These are phyloP conservation scores for Pythium periplocum DNA, from an alignment of 352 stramenopile genomes.

Conservation along the genomic window DNA sequence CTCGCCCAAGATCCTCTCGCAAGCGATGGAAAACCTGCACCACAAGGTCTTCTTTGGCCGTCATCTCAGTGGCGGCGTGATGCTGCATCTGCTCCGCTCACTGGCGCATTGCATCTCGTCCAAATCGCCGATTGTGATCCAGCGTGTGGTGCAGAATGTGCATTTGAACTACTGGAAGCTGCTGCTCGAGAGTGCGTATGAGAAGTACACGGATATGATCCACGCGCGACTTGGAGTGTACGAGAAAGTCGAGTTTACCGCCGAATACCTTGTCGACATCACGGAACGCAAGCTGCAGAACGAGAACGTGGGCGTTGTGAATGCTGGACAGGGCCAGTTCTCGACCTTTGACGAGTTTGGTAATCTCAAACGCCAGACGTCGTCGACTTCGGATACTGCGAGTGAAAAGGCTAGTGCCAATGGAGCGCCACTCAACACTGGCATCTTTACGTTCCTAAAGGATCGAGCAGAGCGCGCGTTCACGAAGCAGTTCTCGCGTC, in stretches of 20 bases:
- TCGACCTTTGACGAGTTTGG: slow-evolving; percentile 78
- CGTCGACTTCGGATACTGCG: background rate
- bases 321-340: slow-evolving; percentile 53
- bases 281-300: slow-evolving; percentile 63
- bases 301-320: slow-evolving; percentile 39
- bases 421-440: slow-evolving; percentile 42
- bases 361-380: slow-evolving; percentile 57
- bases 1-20: slow-evolving; percentile 47
- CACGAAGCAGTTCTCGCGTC: slow-evolving; percentile 54
- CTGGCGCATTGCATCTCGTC: slow-evolving; percentile 34
- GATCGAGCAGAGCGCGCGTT: slow-evolving; percentile 58
- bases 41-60: slow-evolving; percentile 65
- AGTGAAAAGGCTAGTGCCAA: background rate
- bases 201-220: slow-evolving; percentile 55
- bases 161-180: slow-evolving; percentile 56
- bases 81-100: slow-evolving; percentile 49
- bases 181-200: slow-evolving; percentile 43
- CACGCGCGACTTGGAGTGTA: slow-evolving; percentile 58
- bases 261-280: slow-evolving; percentile 63
- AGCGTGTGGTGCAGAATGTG: slow-evolving; percentile 59
- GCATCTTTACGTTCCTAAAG: slow-evolving; percentile 75
- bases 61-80: slow-evolving; percentile 44
- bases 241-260: slow-evolving; percentile 45
- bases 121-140: slow-evolving; percentile 37
- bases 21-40: slow-evolving; percentile 38